A percentile compares a stretch with the other conserved stretches of the same genome.
Evolutionary conservation across 441 rosid species (phyloP).

Genomic region (Arabidopsis lyrata): DNA sequence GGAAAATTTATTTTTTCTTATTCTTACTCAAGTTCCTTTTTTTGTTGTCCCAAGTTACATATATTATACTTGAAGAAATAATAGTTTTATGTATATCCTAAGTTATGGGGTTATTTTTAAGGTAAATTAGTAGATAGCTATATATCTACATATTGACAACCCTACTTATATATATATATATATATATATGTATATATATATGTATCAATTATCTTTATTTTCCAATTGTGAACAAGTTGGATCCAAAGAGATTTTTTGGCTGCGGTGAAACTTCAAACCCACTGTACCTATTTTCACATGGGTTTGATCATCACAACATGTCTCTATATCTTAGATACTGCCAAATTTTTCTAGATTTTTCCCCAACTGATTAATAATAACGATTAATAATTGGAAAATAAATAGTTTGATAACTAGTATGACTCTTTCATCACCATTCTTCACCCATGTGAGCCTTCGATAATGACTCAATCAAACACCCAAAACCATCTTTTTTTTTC

Average conservation of each 20-base stretch:
- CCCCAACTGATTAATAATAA: slow-evolving; percentile 39
- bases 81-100: not conserved
- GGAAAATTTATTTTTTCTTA: not conserved
- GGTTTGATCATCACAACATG: slow-evolving; percentile 44
- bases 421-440: slow-evolving; percentile 49
- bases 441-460: slow-evolving; percentile 64
- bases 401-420: slow-evolving; percentile 41
- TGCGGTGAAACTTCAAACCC: slow-evolving; percentile 53
- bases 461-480: slow-evolving; percentile 48
- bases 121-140: not conserved
- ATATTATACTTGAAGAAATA: not conserved
- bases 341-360: slow-evolving; percentile 41
- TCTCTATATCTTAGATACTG: slow-evolving; percentile 39
- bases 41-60: not conserved
- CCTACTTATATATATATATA: slow-evolving; percentile 25
- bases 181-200: too few species aligned
- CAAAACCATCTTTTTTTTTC: slow-evolving; percentile 29
- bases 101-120: not conserved
- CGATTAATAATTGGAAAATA: slow-evolving; percentile 31
- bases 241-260: slow-evolving; percentile 41
- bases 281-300: slow-evolving; percentile 63
- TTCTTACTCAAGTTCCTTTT: not conserved
- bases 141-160: slow-evolving; percentile 12
- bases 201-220: slow-evolving; percentile 38
- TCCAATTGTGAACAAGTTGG: slow-evolving; percentile 44